These are phyloP conservation scores for Echium plantagineum DNA, from an alignment of 257 asterid genomes.

Conservation along the genomic window DNA sequence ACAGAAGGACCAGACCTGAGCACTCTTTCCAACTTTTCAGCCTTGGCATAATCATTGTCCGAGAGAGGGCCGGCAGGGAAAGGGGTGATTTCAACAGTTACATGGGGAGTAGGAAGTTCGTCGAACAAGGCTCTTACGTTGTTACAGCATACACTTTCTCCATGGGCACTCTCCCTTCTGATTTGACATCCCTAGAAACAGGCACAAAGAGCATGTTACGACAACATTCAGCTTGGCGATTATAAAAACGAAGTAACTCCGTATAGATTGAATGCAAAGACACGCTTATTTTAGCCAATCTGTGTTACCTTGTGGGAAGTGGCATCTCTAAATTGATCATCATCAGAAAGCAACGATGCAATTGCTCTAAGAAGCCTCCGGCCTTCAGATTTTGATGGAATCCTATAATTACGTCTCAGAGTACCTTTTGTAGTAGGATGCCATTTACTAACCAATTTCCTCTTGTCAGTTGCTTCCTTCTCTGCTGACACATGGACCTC, in stretches of 20 bases:
- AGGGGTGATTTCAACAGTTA: conserved; percentile 67
- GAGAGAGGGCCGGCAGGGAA: conserved; percentile 86
- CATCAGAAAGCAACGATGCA: conserved; percentile 83
- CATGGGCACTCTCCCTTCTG: conserved; percentile 89
- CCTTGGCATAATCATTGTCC: conserved; percentile 70
- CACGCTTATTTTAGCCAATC: not conserved
- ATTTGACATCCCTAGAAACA: conserved; percentile 78
- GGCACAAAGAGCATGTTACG: not conserved
- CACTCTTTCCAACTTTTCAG: conserved; percentile 82
- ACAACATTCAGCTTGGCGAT: not conserved
- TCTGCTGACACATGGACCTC: conserved; percentile 31
- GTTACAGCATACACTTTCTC: conserved; percentile 91
- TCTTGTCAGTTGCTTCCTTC: conserved; percentile 66
- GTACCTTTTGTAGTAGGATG: conserved; percentile 96
- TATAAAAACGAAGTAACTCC: not conserved
- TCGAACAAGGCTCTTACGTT: conserved; percentile 88
- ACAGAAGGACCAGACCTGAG: conserved; percentile 74
- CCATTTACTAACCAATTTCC: conserved; percentile 92
- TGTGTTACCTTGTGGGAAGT: conserved; percentile 86
- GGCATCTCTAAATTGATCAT: conserved; percentile 89
- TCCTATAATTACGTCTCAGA: conserved; percentile 76
- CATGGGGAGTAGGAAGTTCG: conserved; percentile 92
- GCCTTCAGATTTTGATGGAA: conserved; percentile 79
- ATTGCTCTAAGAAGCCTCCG: conserved; percentile 62
- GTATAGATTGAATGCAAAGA: not conserved